phyloP scores from a whole-genome alignment of 169 alveolate genomes.

The Plasmodium reichenowi region DNA sequence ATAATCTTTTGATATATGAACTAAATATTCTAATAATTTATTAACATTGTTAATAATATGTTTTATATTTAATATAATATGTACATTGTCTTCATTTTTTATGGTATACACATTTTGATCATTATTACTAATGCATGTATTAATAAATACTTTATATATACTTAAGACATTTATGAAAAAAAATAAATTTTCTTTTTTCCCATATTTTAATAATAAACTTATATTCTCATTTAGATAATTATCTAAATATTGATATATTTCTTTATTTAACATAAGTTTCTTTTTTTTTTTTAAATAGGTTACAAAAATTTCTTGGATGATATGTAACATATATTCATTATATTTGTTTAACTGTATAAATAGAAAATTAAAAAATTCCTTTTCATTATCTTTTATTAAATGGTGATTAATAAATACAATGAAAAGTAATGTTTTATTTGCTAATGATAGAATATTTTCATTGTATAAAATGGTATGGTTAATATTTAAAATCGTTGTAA shows the following conservation, averaged over 20 bases:
- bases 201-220: conserved; percentile 59
- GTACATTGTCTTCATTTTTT: conserved; percentile 19
- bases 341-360: conserved; percentile 43
- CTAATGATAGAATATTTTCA: conserved; percentile 8
- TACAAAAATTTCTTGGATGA: conserved; percentile 14
- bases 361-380: conserved; percentile 52
- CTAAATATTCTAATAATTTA: conserved; percentile 33
- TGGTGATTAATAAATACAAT: conserved; percentile 19
- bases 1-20: conserved; percentile 11
- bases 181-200: conserved; percentile 56
- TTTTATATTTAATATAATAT: conserved; percentile 49
- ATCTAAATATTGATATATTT: conserved; percentile 37
- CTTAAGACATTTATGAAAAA: conserved; percentile 32
- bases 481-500: conserved; percentile 4
- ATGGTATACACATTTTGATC: conserved; percentile 5
- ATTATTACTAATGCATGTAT: conserved; percentile 13
- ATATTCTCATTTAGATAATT: conserved; percentile 55
- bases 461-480: not conserved
- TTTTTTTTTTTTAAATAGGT: conserved; percentile 61
- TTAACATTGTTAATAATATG: conserved; percentile 18
- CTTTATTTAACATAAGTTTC: conserved; percentile 30
- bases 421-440: conserved; percentile 7
- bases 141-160: conserved; percentile 18
- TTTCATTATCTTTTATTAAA: conserved; percentile 53
- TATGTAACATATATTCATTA: not conserved